phyloP scores from a whole-genome alignment of 2,329 filamentous ascomycete genomes.

The Hypoxylon sp. region DNA sequence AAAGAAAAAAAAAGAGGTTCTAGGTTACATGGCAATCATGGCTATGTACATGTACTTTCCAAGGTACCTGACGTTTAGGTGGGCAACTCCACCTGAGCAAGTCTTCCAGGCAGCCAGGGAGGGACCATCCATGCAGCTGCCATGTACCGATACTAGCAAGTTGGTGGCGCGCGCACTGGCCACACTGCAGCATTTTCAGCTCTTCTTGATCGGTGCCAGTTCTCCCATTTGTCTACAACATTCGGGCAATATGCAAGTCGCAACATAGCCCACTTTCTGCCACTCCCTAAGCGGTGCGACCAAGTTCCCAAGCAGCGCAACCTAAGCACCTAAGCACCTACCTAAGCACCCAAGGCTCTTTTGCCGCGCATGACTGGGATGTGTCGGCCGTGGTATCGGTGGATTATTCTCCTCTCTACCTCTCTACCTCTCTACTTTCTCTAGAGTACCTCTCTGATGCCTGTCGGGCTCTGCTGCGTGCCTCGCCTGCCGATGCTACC shows the following conservation, averaged over 20 bases:
- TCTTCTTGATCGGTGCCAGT: conserved; percentile 38
- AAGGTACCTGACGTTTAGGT: background rate
- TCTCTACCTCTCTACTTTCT: background rate
- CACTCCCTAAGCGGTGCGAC: conserved; percentile 22
- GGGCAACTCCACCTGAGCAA: too few relatives aligned
- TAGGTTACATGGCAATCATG: conserved; percentile 16
- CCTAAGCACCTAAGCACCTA: conserved; percentile 2
- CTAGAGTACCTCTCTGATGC: background rate
- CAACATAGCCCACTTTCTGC: conserved; percentile 45
- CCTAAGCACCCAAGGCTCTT: conserved; percentile 19
- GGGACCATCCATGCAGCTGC: background rate
- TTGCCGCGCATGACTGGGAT: conserved; percentile 42
- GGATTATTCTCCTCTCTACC: conserved; percentile 29
- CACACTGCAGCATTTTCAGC: conserved; percentile 48
- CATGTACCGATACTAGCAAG: conserved; percentile 19
- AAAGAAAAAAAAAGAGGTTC: conserved; percentile 4
- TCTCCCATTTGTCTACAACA: conserved; percentile 44
- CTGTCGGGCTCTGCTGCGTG: conserved; percentile 20
- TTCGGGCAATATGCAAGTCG: conserved; percentile 43
- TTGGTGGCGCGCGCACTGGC: conserved; percentile 42
- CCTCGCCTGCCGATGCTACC: conserved; percentile 38
- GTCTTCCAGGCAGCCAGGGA: too few relatives aligned
- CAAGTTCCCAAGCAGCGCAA: conserved; percentile 5
- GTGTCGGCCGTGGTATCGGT: conserved; percentile 37
- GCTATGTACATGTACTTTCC: background rate